These are phyloP conservation scores for Aspergillus nomiae DNA, from an alignment of 2,329 filamentous ascomycete species.

Conservation along the genomic window DNA sequence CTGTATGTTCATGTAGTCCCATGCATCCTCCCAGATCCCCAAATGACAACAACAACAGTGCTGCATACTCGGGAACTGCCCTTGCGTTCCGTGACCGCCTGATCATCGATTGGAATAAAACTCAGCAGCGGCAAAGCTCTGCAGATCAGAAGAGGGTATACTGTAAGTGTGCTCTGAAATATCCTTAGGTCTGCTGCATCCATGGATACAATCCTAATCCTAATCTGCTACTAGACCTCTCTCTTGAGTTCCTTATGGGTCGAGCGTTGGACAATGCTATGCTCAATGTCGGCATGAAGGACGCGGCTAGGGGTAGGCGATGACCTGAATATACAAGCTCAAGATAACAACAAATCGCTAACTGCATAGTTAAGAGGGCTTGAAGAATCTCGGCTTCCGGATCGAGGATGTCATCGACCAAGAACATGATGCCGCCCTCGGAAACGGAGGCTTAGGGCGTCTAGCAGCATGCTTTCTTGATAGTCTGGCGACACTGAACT, in stretches of 20 bases:
- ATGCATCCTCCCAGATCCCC: background rate
- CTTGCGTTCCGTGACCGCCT: constrained; percentile 91
- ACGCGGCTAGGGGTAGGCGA: constrained; percentile 71
- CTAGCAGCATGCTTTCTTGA: constrained; percentile 97
- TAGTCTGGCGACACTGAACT: constrained; percentile 91
- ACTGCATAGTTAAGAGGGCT: constrained; percentile 63
- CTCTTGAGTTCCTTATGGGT: constrained; percentile 97
- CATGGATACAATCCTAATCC: background rate
- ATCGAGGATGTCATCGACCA: constrained; percentile 94
- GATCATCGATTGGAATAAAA: constrained; percentile 96
- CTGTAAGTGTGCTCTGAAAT: constrained; percentile 54
- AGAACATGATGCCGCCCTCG: constrained; percentile 93
- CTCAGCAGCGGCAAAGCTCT: constrained; percentile 93
- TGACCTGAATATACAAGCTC: constrained; percentile 9
- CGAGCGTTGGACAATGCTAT: constrained; percentile 96
- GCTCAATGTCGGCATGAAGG: constrained; percentile 90
- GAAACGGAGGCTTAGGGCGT: constrained; percentile 92
- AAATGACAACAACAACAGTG: constrained; percentile 46
- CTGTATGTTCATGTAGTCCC: constrained; percentile 40
- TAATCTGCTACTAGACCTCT: constrained; percentile 63
- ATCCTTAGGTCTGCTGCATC: background rate
- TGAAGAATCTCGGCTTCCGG: constrained; percentile 88
- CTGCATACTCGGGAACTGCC: constrained; percentile 87
- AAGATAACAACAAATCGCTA: constrained; percentile 16
- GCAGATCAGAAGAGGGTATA: constrained; percentile 91